Percentiles rank a stretch among this genome's conserved stretches.
Conservation (phyloP, 2,329 filamentous ascomycete genomes). For the Lecanicillium sp. region DNA sequence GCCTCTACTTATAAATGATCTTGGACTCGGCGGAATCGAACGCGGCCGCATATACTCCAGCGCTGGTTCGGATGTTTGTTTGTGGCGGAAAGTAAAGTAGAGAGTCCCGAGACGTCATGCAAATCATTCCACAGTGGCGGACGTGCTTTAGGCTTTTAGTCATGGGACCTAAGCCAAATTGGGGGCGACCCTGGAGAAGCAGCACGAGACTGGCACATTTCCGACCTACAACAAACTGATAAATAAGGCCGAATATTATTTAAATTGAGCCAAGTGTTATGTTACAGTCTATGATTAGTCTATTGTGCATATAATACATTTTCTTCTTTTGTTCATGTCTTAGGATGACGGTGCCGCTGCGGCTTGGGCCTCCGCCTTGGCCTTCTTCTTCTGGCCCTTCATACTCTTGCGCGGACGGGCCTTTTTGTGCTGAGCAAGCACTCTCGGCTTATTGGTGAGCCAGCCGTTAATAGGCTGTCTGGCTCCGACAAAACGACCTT, state of each 20-base stretch:
- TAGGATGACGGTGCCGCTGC: conserved; percentile 13
- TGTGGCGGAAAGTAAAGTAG: not conserved
- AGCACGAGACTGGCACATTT: not conserved
- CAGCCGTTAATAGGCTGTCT: conserved; percentile 67
- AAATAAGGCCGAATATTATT: too few relatives aligned
- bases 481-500: conserved; percentile 70
- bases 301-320: not conserved
- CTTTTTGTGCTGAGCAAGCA: conserved; percentile 42
- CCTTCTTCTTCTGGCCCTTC: conserved; percentile 50
- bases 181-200: not conserved
- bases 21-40: too few relatives aligned
- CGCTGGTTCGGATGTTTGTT: too few relatives aligned
- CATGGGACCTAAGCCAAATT: not conserved
- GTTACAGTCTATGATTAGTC: too few relatives aligned
- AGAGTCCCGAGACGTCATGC: conserved; percentile 3
- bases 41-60: too few relatives aligned
- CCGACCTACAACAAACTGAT: not conserved
- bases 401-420: conserved; percentile 62
- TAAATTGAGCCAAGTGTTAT: too few relatives aligned
- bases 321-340: conserved; percentile 11
- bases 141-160: not conserved
- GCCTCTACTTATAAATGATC: too few relatives aligned
- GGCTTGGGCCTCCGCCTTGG: conserved; percentile 25
- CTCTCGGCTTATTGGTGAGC: conserved; percentile 52
- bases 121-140: not conserved